Conservation (phyloP, 2,329 filamentous ascomycete genomes). For the Botrytis cinerea region DNA sequence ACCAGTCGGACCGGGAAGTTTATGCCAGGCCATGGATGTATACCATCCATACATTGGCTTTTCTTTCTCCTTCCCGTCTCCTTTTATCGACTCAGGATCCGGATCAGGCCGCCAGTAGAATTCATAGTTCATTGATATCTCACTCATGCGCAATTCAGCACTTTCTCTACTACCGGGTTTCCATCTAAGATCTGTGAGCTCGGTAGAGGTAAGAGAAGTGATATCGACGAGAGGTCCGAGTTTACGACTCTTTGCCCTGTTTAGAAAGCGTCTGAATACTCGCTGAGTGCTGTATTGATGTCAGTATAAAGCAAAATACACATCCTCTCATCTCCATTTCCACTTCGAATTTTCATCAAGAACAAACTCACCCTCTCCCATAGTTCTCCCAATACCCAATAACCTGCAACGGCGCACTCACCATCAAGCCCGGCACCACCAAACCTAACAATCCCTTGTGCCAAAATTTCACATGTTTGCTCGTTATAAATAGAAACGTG, state of each 20-base stretch:
- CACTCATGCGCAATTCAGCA: conserved; percentile 1
- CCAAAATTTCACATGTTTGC: not conserved
- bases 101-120: not conserved
- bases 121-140: conserved; percentile 6
- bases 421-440: not conserved
- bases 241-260: not conserved
- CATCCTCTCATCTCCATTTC: not conserved
- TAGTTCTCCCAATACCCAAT: conserved; percentile 6
- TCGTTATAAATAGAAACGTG: not conserved
- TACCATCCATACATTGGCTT: conserved; percentile 13
- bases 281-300: not conserved
- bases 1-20: not conserved
- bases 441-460: not conserved
- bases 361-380: not conserved
- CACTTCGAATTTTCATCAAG: not conserved
- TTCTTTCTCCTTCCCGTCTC: not conserved
- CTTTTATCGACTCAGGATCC: not conserved
- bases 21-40: not conserved
- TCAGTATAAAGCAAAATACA: not conserved
- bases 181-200: not conserved
- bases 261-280: not conserved
- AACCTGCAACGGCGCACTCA: conserved; percentile 2
- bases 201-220: no score
- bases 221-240: not conserved
- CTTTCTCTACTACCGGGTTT: not conserved